phyloP scores from a whole-genome alignment of 192 early-diverging fungal species.

The Gonapodya sp. region DNA sequence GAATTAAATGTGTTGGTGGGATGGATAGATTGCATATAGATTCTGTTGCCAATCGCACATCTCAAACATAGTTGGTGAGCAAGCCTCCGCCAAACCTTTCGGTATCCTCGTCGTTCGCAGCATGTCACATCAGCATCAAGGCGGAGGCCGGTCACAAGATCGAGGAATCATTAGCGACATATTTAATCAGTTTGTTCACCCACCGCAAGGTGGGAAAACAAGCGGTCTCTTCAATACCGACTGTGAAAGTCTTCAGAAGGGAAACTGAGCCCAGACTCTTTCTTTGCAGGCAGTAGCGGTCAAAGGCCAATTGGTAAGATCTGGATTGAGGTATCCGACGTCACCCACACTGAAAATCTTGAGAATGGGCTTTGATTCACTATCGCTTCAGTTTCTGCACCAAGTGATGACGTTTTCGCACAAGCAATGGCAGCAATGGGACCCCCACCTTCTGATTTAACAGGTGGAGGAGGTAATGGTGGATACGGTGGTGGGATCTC shows the following conservation, averaged over 20 bases:
- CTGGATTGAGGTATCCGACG: neutral
- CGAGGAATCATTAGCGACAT: neutral
- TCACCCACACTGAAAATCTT: neutral
- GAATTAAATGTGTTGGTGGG: too few relatives aligned
- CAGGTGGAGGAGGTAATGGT: too few relatives aligned
- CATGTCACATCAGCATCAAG: neutral
- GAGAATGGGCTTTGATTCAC: neutral
- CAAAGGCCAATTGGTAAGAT: neutral
- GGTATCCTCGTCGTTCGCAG: too few relatives aligned
- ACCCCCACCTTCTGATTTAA: too few relatives aligned
- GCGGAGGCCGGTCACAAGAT: neutral
- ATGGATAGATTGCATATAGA: too few relatives aligned
- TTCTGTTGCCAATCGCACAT: too few relatives aligned
- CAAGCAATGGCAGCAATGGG: neutral
- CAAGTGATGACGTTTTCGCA: neutral
- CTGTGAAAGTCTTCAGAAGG: neutral
- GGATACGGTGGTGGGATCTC: too few relatives aligned
- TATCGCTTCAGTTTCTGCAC: neutral
- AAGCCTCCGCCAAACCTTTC: too few relatives aligned
- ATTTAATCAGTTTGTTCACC: neutral
- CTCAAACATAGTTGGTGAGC: too few relatives aligned
- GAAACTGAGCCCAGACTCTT: too few relatives aligned
- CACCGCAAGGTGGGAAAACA: neutral
- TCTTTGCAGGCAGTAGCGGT: neutral
- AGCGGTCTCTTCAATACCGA: neutral